These are phyloP conservation scores for Aspergillus nidulans DNA, from an alignment of 495 filamentous ascomycete species.

Conservation along the genomic window DNA sequence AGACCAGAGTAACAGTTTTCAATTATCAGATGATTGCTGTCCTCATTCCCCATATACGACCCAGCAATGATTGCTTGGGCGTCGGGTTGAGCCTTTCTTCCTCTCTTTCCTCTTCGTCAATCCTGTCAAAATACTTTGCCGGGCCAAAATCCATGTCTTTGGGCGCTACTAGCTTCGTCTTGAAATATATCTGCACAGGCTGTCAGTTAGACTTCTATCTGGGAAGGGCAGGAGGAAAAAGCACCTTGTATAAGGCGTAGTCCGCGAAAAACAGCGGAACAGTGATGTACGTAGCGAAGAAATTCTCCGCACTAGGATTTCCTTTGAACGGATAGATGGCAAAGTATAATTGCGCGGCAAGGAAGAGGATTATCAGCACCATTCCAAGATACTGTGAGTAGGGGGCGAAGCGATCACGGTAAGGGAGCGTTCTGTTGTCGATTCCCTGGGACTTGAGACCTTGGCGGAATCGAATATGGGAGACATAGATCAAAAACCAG, in stretches of 20 bases:
- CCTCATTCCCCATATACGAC: background rate
- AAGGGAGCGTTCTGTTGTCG: conserved; percentile 47
- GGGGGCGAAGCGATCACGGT: conserved; percentile 53
- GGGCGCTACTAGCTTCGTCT: background rate
- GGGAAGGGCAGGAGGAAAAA: background rate
- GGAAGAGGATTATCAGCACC: conserved; percentile 53
- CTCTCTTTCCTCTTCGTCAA: background rate
- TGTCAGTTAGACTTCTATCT: background rate
- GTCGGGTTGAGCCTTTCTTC: background rate
- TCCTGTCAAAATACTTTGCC: background rate
- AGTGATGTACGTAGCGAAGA: conserved; percentile 27
- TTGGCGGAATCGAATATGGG: conserved; percentile 59
- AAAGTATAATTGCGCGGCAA: conserved; percentile 55
- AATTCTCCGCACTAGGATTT: conserved; percentile 23
- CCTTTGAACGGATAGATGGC: conserved; percentile 33
- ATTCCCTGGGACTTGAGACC: conserved; percentile 54
- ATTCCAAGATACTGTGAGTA: conserved; percentile 57
- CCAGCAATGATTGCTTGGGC: background rate
- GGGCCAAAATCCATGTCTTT: conserved; percentile 1
- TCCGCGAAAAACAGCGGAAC: conserved; percentile 27
- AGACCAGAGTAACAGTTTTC: no score
- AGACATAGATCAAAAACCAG: conserved; percentile 57
- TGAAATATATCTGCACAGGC: background rate
- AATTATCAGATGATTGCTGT: background rate
- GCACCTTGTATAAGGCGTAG: conserved; percentile 26